Evolutionary conservation across 2,329 filamentous ascomycete species (phyloP), one percentile per base, ranked within the genome.

Genomic region (Fusarium multiceps): DNA sequence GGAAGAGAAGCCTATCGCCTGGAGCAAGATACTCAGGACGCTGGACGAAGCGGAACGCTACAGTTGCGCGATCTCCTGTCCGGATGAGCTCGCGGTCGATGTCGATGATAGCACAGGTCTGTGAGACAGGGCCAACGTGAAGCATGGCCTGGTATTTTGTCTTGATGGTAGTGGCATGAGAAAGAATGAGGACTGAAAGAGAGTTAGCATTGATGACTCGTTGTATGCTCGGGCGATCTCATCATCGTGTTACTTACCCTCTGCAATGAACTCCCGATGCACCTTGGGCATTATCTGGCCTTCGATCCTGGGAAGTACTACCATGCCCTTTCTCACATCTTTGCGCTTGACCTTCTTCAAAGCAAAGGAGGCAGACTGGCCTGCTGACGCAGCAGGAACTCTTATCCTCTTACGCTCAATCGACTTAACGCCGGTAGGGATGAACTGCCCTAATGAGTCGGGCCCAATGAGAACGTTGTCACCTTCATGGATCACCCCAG

Each of bases 101-200:
- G 76, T 98, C 96, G 75, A 99, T 97, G 77, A 99, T 98, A 13
- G 94, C 90, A 77, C 96, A 99, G 0, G 96, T 99, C 82, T 99
- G 96, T 42, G 92, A 93, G 45, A 99, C 92, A 0, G 96, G 93
- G 0, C 96, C 96, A 7, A 99, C 94, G 75, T 99, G 96, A 23
- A 99, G 86, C 94, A 98, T 99, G 1, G 96, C 96, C 82, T 99
- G 96, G 72, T 99, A 99, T 75, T 94, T 95, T 1, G 90, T 93
- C 80, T 97, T 96, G 80, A 99, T 99, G 45, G 96, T 99, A 0
- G 96, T 99, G 1, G 95, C 94, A 76, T 99, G 96, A 6, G 93
- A 97, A 9, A 99, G 86, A 72, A 99, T 98, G 23, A 99, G 86
- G 2, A 99, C 96, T 90, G 60, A 1, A 27, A 25, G 14, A 25